Percentiles rank a stretch among this genome's conserved stretches.
These are phyloP conservation scores for Brassica balearica DNA, from an alignment of 441 rosid species.

Conservation along the genomic window DNA sequence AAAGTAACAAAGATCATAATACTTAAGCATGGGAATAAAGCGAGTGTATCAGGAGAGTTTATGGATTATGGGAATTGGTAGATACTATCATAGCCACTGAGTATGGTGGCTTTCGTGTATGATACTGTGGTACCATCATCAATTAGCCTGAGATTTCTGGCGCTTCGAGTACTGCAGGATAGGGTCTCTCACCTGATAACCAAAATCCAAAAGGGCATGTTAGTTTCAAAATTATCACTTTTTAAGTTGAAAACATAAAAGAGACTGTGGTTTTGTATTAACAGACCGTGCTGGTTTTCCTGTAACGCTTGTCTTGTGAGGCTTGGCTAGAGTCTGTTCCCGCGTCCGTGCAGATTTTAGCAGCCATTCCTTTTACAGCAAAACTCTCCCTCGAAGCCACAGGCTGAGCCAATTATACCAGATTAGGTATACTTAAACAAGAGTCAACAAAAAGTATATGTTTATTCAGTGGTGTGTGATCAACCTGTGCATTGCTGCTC, in stretches of 20 bases:
- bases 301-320: conserved; percentile 63
- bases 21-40: not conserved
- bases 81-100: conserved; percentile 23
- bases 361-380: conserved; percentile 48
- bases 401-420: conserved; percentile 54
- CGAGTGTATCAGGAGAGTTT: not conserved
- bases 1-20: not conserved
- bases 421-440: not conserved
- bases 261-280: conserved; percentile 13
- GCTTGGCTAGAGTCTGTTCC: conserved; percentile 59
- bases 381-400: conserved; percentile 86
- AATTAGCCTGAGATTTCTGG: conserved; percentile 66
- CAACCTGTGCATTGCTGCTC: conserved; percentile 70
- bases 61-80: not conserved
- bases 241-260: not conserved
- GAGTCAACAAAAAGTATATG: conserved; percentile 1
- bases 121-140: conserved; percentile 13
- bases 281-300: conserved; percentile 87
- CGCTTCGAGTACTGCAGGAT: conserved; percentile 79
- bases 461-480: conserved; percentile 4
- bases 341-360: conserved; percentile 48
- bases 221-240: conserved; percentile 2
- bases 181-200: conserved; percentile 89
- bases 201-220: not conserved
- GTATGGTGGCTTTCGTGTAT: conserved; percentile 22